Evolutionary conservation across 768 basidiomycete genomes (phyloP).

Genomic region (Psilocybe tampanensis): DNA sequence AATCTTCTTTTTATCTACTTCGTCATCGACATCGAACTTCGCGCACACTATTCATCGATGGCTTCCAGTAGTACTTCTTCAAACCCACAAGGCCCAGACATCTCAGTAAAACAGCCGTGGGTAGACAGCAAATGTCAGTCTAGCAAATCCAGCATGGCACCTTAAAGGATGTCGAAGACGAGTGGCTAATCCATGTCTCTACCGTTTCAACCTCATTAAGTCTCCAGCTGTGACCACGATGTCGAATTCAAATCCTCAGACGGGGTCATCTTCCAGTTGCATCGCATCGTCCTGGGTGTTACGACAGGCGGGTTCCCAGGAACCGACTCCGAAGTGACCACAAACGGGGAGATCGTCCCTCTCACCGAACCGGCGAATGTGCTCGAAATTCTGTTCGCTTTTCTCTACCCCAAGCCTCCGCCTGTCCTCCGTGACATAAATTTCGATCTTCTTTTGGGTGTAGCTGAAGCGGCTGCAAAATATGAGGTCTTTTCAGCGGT

Average conservation of each 20-base stretch:
- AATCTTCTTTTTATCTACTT: no score
- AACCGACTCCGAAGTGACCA: neutral
- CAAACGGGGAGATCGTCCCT: neutral
- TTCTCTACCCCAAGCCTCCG: conserved; percentile 7
- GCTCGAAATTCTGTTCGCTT: conserved; percentile 4
- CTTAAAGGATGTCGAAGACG: no score
- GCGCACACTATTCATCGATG: no score
- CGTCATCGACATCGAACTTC: no score
- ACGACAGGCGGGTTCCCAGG: neutral
- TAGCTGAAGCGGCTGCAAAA: conserved; percentile 12
- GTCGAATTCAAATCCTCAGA: neutral
- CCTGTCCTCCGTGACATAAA: neutral
- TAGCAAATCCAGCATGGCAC: no score
- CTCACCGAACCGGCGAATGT: neutral
- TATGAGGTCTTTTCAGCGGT: conserved; percentile 15
- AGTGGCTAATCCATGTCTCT: no score
- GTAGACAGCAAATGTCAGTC: no score
- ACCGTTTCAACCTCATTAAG: no score
- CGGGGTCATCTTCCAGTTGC: neutral
- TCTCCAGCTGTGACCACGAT: neutral
- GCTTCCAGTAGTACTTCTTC: no score
- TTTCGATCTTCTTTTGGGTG: neutral
- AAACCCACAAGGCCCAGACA: no score
- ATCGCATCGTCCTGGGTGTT: neutral
- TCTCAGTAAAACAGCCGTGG: no score